phyloP scores from a whole-genome alignment of 352 stramenopile species.

The Pythium rishiriense region DNA sequence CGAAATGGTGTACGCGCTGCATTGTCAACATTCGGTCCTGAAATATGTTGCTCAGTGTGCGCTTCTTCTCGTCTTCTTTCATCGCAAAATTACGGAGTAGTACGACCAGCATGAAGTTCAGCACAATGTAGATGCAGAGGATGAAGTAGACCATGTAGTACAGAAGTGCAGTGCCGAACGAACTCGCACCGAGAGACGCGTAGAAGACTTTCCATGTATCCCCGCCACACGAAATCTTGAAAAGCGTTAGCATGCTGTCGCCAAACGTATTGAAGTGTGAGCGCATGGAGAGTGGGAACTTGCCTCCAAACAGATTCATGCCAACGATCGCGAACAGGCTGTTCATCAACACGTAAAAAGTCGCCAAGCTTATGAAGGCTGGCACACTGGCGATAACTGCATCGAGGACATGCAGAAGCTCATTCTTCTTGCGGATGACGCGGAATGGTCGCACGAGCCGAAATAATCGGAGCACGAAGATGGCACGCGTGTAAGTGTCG shows the following conservation, averaged over 20 bases:
- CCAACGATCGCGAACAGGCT: constrained; percentile 82
- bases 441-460: constrained; percentile 76
- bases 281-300: constrained; percentile 65
- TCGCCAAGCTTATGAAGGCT: constrained; percentile 61
- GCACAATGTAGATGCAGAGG: constrained; percentile 59
- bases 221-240: constrained; percentile 83
- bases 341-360: constrained; percentile 65
- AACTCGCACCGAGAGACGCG: constrained; percentile 58
- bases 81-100: constrained; percentile 83
- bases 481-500: constrained; percentile 63
- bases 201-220: constrained; percentile 85
- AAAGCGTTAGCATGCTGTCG: constrained; percentile 81
- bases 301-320: constrained; percentile 82
- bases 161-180: constrained; percentile 51
- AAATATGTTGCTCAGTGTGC: constrained; percentile 69
- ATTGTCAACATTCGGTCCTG: constrained; percentile 80
- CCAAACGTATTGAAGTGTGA: constrained; percentile 86
- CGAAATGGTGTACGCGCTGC: constrained; percentile 75
- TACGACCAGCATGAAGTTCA: constrained; percentile 89
- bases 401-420: constrained; percentile 68
- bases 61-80: constrained; percentile 81
- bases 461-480: constrained; percentile 83
- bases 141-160: constrained; percentile 83
- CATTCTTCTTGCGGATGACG: constrained; percentile 74
- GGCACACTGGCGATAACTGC: constrained; percentile 67